Conservation (phyloP, 192 early-diverging fungal species). For the Phlyctochytrium arcticum region DNA sequence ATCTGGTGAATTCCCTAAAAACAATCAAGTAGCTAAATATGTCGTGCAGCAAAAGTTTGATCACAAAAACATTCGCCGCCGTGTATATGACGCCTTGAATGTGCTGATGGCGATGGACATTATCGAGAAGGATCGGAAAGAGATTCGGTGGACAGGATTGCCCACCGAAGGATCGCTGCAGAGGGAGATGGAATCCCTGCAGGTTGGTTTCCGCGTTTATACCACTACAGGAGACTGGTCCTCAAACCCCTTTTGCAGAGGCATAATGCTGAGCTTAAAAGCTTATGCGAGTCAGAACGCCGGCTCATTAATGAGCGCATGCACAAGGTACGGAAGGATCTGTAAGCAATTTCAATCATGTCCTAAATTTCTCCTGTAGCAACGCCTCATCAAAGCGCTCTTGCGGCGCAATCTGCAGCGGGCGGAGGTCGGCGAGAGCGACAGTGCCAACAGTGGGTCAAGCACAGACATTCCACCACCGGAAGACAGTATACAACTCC, state of each 20-base stretch:
- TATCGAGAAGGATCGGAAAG: conserved; percentile 61
- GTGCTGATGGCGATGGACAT: conserved; percentile 62
- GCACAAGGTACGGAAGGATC: conserved; percentile 3
- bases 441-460: not conserved
- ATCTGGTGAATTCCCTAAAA: too few relatives aligned
- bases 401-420: not conserved
- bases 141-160: conserved; percentile 62
- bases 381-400: conserved; percentile 14
- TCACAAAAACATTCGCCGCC: conserved; percentile 63
- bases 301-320: not conserved
- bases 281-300: not conserved
- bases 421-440: not conserved
- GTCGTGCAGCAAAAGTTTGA: conserved; percentile 27
- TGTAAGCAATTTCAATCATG: not conserved
- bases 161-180: conserved; percentile 24
- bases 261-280: conserved; percentile 8
- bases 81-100: conserved; percentile 71
- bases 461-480: not conserved
- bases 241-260: not conserved
- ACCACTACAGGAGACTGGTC: not conserved
- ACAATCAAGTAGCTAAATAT: too few relatives aligned
- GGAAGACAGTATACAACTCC: conserved; percentile 3
- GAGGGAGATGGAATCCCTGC: conserved; percentile 8
- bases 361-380: not conserved
- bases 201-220: conserved; percentile 9